These are phyloP conservation scores for Huntiella abstrusa DNA, from an alignment of 2,329 filamentous ascomycete species.

Conservation along the genomic window DNA sequence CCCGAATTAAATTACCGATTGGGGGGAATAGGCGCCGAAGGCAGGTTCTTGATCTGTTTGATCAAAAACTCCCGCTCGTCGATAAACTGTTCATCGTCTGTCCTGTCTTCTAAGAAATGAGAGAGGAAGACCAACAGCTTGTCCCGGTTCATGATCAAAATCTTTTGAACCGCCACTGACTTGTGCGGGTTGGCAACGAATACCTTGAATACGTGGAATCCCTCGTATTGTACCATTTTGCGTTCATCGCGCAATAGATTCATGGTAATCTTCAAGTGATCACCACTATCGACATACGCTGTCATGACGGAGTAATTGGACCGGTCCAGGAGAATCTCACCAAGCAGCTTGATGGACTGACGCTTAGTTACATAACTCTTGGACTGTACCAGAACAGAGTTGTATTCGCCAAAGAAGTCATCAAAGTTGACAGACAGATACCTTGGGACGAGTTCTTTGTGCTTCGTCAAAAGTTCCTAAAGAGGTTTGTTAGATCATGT, in stretches of 20 bases:
- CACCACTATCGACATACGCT: slow-evolving; percentile 81
- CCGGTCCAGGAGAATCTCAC: slow-evolving; percentile 82
- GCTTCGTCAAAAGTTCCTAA: slow-evolving; percentile 81
- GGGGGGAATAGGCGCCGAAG: slow-evolving; percentile 34
- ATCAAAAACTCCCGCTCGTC: slow-evolving; percentile 96
- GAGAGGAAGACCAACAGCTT: slow-evolving; percentile 76
- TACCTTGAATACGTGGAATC: slow-evolving; percentile 98
- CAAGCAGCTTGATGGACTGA: slow-evolving; percentile 91
- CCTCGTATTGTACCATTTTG: slow-evolving; percentile 98
- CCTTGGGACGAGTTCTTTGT: slow-evolving; percentile 76
- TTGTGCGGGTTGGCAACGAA: slow-evolving; percentile 98
- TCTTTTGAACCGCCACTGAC: slow-evolving; percentile 85
- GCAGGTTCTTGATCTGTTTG: slow-evolving; percentile 68
- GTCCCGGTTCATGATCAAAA: slow-evolving; percentile 89
- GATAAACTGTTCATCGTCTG: slow-evolving; percentile 94
- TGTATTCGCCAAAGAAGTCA: slow-evolving; percentile 82
- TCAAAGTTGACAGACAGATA: slow-evolving; percentile 85
- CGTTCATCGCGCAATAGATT: slow-evolving; percentile 86
- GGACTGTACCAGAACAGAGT: slow-evolving; percentile 69
- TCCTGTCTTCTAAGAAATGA: slow-evolving; percentile 82
- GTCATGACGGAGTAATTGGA: slow-evolving; percentile 99
- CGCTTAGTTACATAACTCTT: slow-evolving; percentile 95
- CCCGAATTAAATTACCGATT: slow-evolving; percentile 21
- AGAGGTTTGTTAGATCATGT: background rate
- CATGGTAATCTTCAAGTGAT: slow-evolving; percentile 97